These are phyloP conservation scores for Trypanosoma avium DNA, from an alignment of 208 protist genomes.

Conservation along the genomic window DNA sequence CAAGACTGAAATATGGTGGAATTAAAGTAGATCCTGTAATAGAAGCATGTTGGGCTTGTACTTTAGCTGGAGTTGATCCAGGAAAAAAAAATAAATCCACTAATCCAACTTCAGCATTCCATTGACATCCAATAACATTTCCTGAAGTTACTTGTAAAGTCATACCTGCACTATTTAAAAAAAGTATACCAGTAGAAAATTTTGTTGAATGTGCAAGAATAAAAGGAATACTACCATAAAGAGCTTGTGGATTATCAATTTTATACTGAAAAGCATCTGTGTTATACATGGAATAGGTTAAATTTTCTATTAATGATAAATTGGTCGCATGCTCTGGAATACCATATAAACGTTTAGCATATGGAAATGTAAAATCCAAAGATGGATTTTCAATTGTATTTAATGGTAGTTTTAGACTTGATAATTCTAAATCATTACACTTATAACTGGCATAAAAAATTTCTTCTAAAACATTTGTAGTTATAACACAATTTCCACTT, in stretches of 20 bases:
- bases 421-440: constrained; percentile 9
- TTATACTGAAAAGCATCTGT: constrained; percentile 98
- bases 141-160: constrained; percentile 36
- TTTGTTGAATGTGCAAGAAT: constrained; percentile 84
- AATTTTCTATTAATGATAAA: constrained; percentile 72
- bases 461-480: neutral
- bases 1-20: constrained; percentile 96
- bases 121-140: constrained; percentile 67
- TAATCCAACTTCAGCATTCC: constrained; percentile 92
- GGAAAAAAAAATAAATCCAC: constrained; percentile 97
- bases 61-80: constrained; percentile 79
- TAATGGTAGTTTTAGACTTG: constrained; percentile 10
- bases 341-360: constrained; percentile 90
- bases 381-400: constrained; percentile 12
- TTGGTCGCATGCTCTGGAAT: constrained; percentile 95
- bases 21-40: constrained; percentile 94
- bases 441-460: constrained; percentile 19
- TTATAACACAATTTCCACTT: constrained; percentile 12
- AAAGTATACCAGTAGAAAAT: constrained; percentile 86
- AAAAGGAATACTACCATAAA: constrained; percentile 98
- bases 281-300: constrained; percentile 96
- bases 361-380: constrained; percentile 40
- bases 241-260: constrained; percentile 89
- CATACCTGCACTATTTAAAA: constrained; percentile 94
- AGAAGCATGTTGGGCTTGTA: constrained; percentile 92